Percentiles rank a stretch among this genome's conserved stretches.
Conservation (phyloP, 179 eudicot genomes). For the Spergularia azorica region DNA sequence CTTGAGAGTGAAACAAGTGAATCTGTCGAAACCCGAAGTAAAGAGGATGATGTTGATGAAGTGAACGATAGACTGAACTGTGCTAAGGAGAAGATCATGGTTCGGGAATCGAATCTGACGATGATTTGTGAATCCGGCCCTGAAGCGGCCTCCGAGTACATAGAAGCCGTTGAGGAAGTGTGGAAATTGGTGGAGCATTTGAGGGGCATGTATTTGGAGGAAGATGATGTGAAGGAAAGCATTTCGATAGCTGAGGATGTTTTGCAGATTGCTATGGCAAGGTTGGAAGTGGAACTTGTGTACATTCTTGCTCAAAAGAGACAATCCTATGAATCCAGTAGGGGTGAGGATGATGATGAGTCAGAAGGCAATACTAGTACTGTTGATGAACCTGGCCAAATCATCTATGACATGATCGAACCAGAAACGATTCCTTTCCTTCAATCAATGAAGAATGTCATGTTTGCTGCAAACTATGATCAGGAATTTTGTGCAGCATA, state of each 20-base stretch:
- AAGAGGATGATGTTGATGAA: constrained; percentile 18
- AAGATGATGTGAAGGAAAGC: constrained; percentile 35
- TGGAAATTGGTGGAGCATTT: constrained; percentile 35
- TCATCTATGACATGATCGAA: constrained; percentile 46
- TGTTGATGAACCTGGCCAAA: not conserved
- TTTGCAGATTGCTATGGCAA: constrained; percentile 66
- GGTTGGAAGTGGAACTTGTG: constrained; percentile 62
- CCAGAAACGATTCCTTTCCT: constrained; percentile 52
- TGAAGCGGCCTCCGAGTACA: constrained; percentile 39
- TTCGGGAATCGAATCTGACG: constrained; percentile 43
- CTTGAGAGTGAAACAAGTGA: constrained; percentile 32
- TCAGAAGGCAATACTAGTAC: constrained; percentile 15
- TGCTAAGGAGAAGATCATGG: constrained; percentile 49
- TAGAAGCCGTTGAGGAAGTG: constrained; percentile 65
- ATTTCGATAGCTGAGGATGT: constrained; percentile 46
- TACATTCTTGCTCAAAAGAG: constrained; percentile 52
- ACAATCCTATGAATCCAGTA: constrained; percentile 43
- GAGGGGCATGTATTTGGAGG: constrained; percentile 34
- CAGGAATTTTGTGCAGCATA: constrained; percentile 57
- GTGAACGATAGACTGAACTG: constrained; percentile 38
- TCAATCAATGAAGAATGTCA: constrained; percentile 47
- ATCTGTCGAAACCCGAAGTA: constrained; percentile 27
- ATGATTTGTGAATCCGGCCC: constrained; percentile 65
- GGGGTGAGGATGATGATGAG: constrained; percentile 42
- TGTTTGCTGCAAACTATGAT: constrained; percentile 64